These are phyloP conservation scores for Solidago caesia DNA, from an alignment of 129 eudicot genomes.

Conservation along the genomic window DNA sequence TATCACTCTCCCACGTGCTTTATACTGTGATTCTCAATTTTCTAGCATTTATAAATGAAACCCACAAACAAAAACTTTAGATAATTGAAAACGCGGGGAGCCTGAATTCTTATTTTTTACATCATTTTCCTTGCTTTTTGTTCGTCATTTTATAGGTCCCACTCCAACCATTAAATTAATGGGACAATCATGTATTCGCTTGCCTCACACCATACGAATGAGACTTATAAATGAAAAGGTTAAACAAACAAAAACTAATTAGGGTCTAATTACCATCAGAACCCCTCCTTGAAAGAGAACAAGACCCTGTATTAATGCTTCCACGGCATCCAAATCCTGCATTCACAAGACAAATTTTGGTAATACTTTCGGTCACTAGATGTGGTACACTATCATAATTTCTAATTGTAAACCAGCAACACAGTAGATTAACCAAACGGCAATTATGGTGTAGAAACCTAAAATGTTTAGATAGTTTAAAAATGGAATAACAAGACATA, in stretches of 20 bases:
- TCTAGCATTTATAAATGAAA: background rate
- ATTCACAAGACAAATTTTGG: slow-evolving; percentile 20
- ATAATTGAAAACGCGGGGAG: background rate
- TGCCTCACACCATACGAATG: background rate
- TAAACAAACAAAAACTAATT: background rate
- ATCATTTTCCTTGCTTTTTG: slow-evolving; percentile 1
- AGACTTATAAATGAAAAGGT: slow-evolving; percentile 4
- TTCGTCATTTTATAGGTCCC: background rate
- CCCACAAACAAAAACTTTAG: background rate
- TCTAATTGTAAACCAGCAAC: slow-evolving; percentile 15
- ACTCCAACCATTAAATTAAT: slow-evolving; percentile 5
- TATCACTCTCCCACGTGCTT: background rate
- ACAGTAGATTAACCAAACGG: background rate
- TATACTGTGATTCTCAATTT: background rate
- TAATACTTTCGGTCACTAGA: background rate
- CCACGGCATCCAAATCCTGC: slow-evolving; percentile 99
- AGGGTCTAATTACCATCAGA: slow-evolving; percentile 63
- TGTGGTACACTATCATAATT: background rate
- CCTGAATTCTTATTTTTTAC: slow-evolving; percentile 14
- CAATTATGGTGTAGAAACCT: background rate
- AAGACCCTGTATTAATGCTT: slow-evolving; percentile 97
- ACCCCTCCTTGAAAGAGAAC: slow-evolving; percentile 98
- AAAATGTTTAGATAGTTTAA: background rate
- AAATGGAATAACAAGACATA: too few species aligned
- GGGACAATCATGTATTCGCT: background rate